Percentiles rank a stretch among this genome's conserved stretches.
Conservation (phyloP, 2,329 filamentous ascomycete genomes). For the Diaporthe nobilis region DNA sequence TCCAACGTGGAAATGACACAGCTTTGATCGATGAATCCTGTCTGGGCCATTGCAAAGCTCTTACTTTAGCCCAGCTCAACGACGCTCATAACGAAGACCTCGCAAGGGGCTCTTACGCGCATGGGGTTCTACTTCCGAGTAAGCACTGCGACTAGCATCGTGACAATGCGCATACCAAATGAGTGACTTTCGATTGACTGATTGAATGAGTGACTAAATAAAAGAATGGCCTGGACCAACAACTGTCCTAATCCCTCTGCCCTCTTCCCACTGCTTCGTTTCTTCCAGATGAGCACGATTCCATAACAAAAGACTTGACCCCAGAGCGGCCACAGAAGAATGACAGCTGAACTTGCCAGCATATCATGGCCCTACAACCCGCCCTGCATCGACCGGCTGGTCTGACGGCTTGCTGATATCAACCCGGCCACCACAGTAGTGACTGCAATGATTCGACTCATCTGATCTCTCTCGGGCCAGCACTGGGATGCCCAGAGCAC, state of each 20-base stretch:
- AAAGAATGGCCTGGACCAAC: constrained; percentile 15
- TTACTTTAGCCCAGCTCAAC: background rate
- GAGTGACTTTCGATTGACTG: constrained; percentile 19
- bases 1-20: background rate
- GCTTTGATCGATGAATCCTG: background rate
- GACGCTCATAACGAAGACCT: background rate
- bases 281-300: constrained; percentile 23
- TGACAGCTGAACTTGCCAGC: constrained; percentile 15
- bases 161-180: constrained; percentile 4
- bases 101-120: too few relatives aligned
- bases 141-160: background rate
- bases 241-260: background rate
- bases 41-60: too few relatives aligned
- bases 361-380: constrained; percentile 7
- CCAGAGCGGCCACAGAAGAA: constrained; percentile 19
- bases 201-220: constrained; percentile 27
- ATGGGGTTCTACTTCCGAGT: background rate
- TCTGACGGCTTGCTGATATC: constrained; percentile 6
- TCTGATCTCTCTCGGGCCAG: background rate
- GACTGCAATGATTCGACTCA: constrained; percentile 6
- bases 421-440: background rate
- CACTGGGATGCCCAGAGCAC: constrained; percentile 9
- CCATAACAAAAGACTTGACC: constrained; percentile 30
- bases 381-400: background rate
- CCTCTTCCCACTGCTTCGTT: background rate